Conservation (phyloP, 108 stramenopile genomes). For the Aurantiochytrium sp. region DNA sequence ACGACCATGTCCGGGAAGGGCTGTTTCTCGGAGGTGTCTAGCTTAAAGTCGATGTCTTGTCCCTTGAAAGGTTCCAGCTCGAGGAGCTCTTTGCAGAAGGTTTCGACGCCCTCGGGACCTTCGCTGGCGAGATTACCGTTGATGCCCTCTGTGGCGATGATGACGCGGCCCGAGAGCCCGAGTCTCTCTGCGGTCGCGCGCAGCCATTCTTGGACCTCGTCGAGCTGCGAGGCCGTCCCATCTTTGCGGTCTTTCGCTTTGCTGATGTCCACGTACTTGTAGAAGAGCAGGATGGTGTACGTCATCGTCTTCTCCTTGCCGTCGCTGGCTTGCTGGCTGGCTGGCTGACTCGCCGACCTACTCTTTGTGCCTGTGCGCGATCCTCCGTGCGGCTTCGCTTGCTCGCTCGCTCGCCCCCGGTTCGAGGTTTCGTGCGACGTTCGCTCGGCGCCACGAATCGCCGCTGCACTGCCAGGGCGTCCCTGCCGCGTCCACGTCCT, state of each 20-base stretch:
- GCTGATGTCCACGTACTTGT: neutral
- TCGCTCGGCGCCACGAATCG: no score
- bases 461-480: no score
- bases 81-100: neutral
- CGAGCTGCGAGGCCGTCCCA: neutral
- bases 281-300: neutral
- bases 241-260: neutral
- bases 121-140: slow-evolving; percentile 29
- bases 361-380: no score
- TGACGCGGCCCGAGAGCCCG: slow-evolving; percentile 20
- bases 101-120: neutral
- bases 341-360: no score
- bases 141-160: slow-evolving; percentile 25
- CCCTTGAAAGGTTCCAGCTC: neutral
- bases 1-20: slow-evolving; percentile 14
- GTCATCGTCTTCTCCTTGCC: neutral
- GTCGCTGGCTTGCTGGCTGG: no score
- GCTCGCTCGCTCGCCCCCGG: no score
- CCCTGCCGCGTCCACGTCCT: no score
- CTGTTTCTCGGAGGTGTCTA: neutral
- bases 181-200: neutral
- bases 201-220: neutral
- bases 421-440: no score
- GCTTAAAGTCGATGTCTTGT: slow-evolving; percentile 27
- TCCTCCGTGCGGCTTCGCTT: no score